Evolutionary conservation across 1,284 basidiomycete species (phyloP).

Genomic region (Fistulina hepatica): DNA sequence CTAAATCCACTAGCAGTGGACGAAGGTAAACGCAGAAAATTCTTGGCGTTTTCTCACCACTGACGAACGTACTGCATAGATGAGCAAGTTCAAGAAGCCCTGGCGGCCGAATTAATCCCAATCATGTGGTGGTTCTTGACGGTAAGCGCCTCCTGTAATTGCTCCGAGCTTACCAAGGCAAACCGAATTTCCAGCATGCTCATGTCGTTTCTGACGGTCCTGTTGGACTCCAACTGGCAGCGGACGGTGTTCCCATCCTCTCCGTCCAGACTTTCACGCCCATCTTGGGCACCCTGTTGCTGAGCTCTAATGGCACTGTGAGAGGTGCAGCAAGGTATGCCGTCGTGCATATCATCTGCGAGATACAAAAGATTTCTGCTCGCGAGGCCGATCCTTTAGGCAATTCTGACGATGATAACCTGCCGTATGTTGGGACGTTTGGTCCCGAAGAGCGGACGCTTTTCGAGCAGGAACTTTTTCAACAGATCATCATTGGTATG

Average conservation of each 20-base stretch:
- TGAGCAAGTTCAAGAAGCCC: slow-evolving; percentile 84
- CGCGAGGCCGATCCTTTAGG: slow-evolving; percentile 18
- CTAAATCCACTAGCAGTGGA: slow-evolving; percentile 83
- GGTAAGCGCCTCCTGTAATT: slow-evolving; percentile 27
- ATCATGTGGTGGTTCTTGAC: slow-evolving; percentile 96
- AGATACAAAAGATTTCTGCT: slow-evolving; percentile 45
- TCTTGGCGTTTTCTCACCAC: slow-evolving; percentile 4
- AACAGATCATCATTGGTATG: slow-evolving; percentile 83
- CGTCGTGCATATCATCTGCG: slow-evolving; percentile 68
- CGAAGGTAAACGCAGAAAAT: slow-evolving; percentile 44
- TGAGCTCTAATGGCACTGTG: slow-evolving; percentile 69
- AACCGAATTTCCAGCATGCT: slow-evolving; percentile 34
- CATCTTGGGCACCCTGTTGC: slow-evolving; percentile 78
- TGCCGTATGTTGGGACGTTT: slow-evolving; percentile 37
- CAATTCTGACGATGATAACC: slow-evolving; percentile 17
- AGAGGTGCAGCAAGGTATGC: slow-evolving; percentile 67
- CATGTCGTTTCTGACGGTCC: slow-evolving; percentile 44
- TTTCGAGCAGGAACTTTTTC: slow-evolving; percentile 71
- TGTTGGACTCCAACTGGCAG: too few species aligned
- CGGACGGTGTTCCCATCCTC: slow-evolving; percentile 34
- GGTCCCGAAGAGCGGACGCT: slow-evolving; percentile 43
- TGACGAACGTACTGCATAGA: slow-evolving; percentile 35
- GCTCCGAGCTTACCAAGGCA: slow-evolving; percentile 11
- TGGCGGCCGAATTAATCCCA: slow-evolving; percentile 71
- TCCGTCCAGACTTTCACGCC: slow-evolving; percentile 85